These are phyloP conservation scores for Shiraia sp. DNA, from an alignment of 2,329 filamentous ascomycete genomes.

Conservation along the genomic window DNA sequence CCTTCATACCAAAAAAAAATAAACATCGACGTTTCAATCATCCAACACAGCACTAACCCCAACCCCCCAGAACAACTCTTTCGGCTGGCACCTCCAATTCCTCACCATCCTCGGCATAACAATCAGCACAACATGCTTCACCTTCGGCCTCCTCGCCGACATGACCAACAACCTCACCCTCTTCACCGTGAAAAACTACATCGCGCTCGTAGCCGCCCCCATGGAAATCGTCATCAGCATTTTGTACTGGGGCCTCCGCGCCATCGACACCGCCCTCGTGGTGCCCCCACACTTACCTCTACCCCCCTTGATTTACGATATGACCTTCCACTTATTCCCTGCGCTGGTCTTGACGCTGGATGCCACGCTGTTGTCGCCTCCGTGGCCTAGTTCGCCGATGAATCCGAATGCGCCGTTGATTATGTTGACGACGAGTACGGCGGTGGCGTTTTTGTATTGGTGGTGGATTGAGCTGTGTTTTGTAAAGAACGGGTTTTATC, in stretches of 20 bases:
- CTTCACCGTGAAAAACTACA: slow-evolving; percentile 68
- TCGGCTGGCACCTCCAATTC: slow-evolving; percentile 72
- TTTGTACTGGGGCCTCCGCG: slow-evolving; percentile 71
- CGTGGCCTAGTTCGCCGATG: slow-evolving; percentile 64
- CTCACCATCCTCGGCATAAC: slow-evolving; percentile 74
- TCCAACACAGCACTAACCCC: slow-evolving; percentile 14
- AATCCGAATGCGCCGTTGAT: slow-evolving; percentile 53
- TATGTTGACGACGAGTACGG: slow-evolving; percentile 61
- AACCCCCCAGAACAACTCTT: slow-evolving; percentile 55
- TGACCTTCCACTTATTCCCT: slow-evolving; percentile 56
- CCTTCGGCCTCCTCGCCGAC: slow-evolving; percentile 66
- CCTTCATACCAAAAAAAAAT: not conserved
- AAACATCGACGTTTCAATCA: not conserved
- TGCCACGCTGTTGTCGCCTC: slow-evolving; percentile 70
- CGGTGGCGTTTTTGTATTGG: slow-evolving; percentile 71
- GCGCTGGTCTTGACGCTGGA: slow-evolving; percentile 67
- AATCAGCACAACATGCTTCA: slow-evolving; percentile 64
- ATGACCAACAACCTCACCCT: slow-evolving; percentile 57
- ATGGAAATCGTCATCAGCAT: slow-evolving; percentile 72
- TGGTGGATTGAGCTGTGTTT: slow-evolving; percentile 77
- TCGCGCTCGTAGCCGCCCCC: slow-evolving; percentile 68
- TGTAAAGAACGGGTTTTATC: slow-evolving; percentile 72
- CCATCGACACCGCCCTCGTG: slow-evolving; percentile 57
- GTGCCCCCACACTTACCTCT: slow-evolving; percentile 49
- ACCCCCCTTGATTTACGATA: slow-evolving; percentile 57